Evolutionary conservation across 2,329 filamentous ascomycete genomes (phyloP).

Genomic region (Diaporthe eres): DNA sequence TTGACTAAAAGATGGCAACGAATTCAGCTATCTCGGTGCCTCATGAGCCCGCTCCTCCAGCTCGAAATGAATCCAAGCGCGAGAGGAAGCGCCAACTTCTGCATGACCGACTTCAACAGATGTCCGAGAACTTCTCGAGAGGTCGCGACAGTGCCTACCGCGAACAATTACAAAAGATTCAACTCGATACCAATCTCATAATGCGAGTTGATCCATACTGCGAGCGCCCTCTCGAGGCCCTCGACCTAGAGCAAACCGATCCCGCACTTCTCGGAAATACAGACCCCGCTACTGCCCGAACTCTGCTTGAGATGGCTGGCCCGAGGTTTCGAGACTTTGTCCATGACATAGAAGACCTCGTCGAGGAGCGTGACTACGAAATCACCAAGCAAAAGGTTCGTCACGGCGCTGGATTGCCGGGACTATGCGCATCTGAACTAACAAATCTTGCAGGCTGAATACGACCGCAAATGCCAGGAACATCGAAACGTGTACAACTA

Average conservation of each 20-base stretch:
- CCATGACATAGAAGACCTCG: conserved; percentile 86
- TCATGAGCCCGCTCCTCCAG: conserved; percentile 35
- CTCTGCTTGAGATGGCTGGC: conserved; percentile 81
- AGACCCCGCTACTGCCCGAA: conserved; percentile 58
- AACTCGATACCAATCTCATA: conserved; percentile 89
- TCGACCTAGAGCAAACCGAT: conserved; percentile 48
- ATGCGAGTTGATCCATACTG: conserved; percentile 87
- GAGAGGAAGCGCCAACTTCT: conserved; percentile 91
- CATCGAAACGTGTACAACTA: conserved; percentile 72
- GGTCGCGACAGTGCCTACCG: conserved; percentile 89
- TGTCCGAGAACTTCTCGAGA: conserved; percentile 83
- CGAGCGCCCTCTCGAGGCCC: conserved; percentile 59
- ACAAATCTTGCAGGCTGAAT: conserved; percentile 66
- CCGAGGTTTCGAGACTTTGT: conserved; percentile 89
- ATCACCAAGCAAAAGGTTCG: conserved; percentile 85
- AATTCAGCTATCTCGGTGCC: conserved; percentile 35
- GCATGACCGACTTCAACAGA: conserved; percentile 81
- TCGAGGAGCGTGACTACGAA: conserved; percentile 89
- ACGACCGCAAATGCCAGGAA: conserved; percentile 72
- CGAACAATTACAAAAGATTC: conserved; percentile 91
- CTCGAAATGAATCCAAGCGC: conserved; percentile 75
- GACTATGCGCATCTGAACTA: neutral
- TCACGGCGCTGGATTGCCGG: conserved; percentile 34
- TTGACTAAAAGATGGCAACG: conserved; percentile 38
- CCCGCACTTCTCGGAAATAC: conserved; percentile 50